Percentiles rank a stretch among this genome's conserved stretches.
Conservation (phyloP, 345 rosid genomes). For the Salix brachista region DNA sequence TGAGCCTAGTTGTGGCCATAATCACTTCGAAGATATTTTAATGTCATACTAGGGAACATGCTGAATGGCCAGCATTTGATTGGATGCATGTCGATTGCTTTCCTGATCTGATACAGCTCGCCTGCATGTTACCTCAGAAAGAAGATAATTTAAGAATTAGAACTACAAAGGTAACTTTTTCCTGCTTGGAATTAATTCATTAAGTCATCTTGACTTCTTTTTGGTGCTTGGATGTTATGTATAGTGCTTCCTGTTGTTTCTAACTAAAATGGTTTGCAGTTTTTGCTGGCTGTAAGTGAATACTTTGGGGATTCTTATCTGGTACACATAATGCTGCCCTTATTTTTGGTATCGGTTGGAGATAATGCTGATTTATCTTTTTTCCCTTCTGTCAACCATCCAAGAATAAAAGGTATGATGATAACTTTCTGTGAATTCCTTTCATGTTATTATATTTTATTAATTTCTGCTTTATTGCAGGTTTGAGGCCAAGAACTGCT, state of each 20-base stretch:
- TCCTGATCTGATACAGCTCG: conserved; percentile 69
- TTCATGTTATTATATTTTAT: conserved; percentile 8
- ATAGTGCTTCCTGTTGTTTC: conserved; percentile 13
- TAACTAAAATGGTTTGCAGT: conserved; percentile 49
- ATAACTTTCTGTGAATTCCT: conserved; percentile 10
- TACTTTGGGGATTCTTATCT: conserved; percentile 70
- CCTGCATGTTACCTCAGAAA: conserved; percentile 77
- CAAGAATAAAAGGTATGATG: conserved; percentile 62
- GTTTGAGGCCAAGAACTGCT: conserved; percentile 76
- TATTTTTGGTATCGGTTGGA: conserved; percentile 81
- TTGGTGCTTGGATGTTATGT: conserved; percentile 4
- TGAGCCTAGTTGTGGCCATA: conserved; percentile 10
- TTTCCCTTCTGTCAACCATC: conserved; percentile 51
- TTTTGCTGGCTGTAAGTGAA: conserved; percentile 69
- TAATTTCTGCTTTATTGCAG: conserved; percentile 43
- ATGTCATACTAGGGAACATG: conserved; percentile 52
- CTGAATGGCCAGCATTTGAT: conserved; percentile 86
- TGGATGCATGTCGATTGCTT: conserved; percentile 95
- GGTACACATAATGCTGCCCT: conserved; percentile 78
- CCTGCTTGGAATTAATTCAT: conserved; percentile 1
- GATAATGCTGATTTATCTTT: conserved; percentile 68
- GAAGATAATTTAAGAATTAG: conserved; percentile 85
- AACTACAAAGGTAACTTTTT: conserved; percentile 60
- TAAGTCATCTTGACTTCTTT: neutral
- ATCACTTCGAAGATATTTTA: conserved; percentile 13